Evolutionary conservation across 164 flowering plant species (phyloP).

Genomic region (Sedum album): DNA sequence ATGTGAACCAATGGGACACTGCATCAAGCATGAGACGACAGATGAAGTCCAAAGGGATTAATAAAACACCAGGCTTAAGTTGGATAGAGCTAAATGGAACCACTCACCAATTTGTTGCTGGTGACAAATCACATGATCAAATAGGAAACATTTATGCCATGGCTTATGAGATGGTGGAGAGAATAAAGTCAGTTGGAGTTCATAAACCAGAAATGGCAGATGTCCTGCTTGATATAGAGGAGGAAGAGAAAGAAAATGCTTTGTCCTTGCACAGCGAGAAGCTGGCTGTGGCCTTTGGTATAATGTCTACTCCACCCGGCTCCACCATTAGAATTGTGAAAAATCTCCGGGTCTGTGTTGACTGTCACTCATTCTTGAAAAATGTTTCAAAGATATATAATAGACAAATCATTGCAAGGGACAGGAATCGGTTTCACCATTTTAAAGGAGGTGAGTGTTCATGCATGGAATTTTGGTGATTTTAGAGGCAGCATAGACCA

Average conservation of each 20-base stretch:
- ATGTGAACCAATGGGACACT: slow-evolving; percentile 12
- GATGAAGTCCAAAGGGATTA: slow-evolving; percentile 16
- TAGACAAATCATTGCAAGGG: slow-evolving; percentile 27
- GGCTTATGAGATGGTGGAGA: slow-evolving; percentile 24
- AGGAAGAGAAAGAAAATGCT: slow-evolving; percentile 15
- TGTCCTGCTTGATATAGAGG: slow-evolving; percentile 25
- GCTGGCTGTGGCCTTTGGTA: slow-evolving; percentile 9
- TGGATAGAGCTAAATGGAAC: slow-evolving; percentile 18
- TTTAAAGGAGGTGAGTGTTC: slow-evolving; percentile 30
- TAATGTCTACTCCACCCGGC: slow-evolving; percentile 21
- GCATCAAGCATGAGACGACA: slow-evolving; percentile 13
- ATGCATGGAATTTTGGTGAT: slow-evolving; percentile 31
- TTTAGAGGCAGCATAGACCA: not conserved
- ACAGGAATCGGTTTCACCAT: slow-evolving; percentile 31
- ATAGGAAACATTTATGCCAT: slow-evolving; percentile 18
- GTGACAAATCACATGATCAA: slow-evolving; percentile 23
- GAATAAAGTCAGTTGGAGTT: slow-evolving; percentile 22
- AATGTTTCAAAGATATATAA: slow-evolving; percentile 18
- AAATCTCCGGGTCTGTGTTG: slow-evolving; percentile 32
- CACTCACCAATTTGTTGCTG: slow-evolving; percentile 28
- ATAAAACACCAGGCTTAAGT: slow-evolving; percentile 16
- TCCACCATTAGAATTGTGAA: slow-evolving; percentile 24
- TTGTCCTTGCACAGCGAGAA: slow-evolving; percentile 27
- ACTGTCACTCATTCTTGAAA: slow-evolving; percentile 32
- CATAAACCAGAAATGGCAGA: slow-evolving; percentile 17